Base-by-base conservation (phyloP, 306 rosid genomes). In the Carpinus fangiana region DNA sequence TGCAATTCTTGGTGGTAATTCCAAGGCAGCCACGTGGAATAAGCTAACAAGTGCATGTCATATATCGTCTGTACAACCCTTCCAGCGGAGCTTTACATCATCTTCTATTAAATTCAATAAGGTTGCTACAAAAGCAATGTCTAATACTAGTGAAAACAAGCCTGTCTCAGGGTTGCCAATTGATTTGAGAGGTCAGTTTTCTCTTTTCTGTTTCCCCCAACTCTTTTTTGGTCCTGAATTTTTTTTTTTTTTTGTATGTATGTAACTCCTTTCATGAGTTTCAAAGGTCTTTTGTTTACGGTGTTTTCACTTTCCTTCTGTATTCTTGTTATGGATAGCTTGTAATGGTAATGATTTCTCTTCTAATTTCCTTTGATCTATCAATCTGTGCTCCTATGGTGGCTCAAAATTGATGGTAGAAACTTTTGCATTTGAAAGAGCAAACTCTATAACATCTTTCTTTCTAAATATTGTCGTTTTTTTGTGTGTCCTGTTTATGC, bases 151-250 rank as follows among this genome's bases (percentile, higher is more conserved):
- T 71, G 89, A 89, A 78, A 81, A 51, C 82, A 83, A 82, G 57
- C 88, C 86, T 43, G 85, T 55, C 76, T 48, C 95, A 0, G 98
- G 98, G 76, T 82, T 94, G 86, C 94, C 97, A 38, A 94, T 94
- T 80, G 84, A 94, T 88, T 85, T 94, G 82, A 90, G 56, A 88
- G 98, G 98, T 92, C 61, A 54, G 17, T 53, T 65, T 73, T 74
- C 76, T 18, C 13, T 13, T 0, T 48, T 60, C 51, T 26, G 46
- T 48, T 57, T 26, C 5, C 31, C 74, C 57, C 45, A 31, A 7
- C 57, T 73, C 26, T 23, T 23, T n/a, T 14, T 13, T 64, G 1
- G 7, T 72, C 17, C 78, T 65, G 13, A 56, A n/a, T 46, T 64
- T 43, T 61, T 47, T 69, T 70, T 55, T 70, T 16, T 9, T 26